These are phyloP conservation scores for Exutisphaerella laricina DNA, from an alignment of 2,329 filamentous ascomycete species.

Conservation along the genomic window DNA sequence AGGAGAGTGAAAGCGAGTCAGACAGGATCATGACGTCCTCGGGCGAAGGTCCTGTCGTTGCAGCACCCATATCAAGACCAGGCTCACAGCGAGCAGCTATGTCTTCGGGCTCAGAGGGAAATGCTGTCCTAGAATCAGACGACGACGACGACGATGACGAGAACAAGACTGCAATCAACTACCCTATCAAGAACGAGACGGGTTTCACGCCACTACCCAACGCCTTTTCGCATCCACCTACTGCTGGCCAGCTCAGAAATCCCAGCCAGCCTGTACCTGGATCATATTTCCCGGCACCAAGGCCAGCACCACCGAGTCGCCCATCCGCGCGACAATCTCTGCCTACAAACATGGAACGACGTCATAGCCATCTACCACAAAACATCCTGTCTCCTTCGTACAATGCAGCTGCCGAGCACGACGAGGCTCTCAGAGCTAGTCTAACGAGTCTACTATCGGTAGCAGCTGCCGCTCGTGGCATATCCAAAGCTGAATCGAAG, in stretches of 20 bases:
- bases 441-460: conserved; percentile 95
- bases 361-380: conserved; percentile 51
- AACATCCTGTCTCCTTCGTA: conserved; percentile 69
- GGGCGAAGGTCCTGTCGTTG: conserved; percentile 49
- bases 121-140: conserved; percentile 22
- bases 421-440: conserved; percentile 84
- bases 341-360: conserved; percentile 29
- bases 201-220: conserved; percentile 83
- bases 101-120: conserved; percentile 38
- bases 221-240: conserved; percentile 79
- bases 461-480: conserved; percentile 77
- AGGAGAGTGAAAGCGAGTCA: conserved; percentile 86
- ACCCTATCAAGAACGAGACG: conserved; percentile 44
- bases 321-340: conserved; percentile 29
- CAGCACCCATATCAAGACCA: conserved; percentile 26
- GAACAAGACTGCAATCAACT: conserved; percentile 74
- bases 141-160: conserved; percentile 59
- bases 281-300: conserved; percentile 40
- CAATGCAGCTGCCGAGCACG: conserved; percentile 69
- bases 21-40: conserved; percentile 64
- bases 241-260: conserved; percentile 44
- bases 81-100: conserved; percentile 15
- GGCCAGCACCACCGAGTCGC: conserved; percentile 28
- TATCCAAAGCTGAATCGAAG: conserved; percentile 57
- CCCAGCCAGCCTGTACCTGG: conserved; percentile 44